Evolutionary conservation across 805 yeast species (phyloP).

Genomic region (Geotrichum ghanense): DNA sequence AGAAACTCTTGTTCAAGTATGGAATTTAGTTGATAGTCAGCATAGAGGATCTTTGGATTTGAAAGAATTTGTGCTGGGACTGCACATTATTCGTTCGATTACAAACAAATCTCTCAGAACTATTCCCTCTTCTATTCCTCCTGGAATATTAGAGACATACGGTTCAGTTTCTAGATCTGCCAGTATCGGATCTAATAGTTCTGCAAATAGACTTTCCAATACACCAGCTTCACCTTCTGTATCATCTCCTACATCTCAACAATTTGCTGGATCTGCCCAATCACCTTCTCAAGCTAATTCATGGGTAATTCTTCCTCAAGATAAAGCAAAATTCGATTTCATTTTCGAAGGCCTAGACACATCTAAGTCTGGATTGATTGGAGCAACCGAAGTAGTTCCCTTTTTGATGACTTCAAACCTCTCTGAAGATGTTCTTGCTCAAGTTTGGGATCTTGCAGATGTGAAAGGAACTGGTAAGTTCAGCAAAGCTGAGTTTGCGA

Average conservation of each 20-base stretch:
- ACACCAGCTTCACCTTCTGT: slow-evolving; percentile 11
- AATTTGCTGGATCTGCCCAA: background rate
- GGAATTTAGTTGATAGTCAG: slow-evolving; percentile 76
- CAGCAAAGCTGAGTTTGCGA: slow-evolving; percentile 71
- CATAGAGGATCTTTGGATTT: slow-evolving; percentile 61
- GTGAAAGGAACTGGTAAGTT: slow-evolving; percentile 77
- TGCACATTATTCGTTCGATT: slow-evolving; percentile 85
- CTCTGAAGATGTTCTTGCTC: slow-evolving; percentile 73
- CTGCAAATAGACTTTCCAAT: slow-evolving; percentile 13
- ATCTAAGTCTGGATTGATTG: slow-evolving; percentile 44
- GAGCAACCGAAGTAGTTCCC: slow-evolving; percentile 75
- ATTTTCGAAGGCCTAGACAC: slow-evolving; percentile 75
- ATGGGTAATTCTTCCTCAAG: slow-evolving; percentile 61
- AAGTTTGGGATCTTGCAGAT: slow-evolving; percentile 92
- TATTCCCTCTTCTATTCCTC: slow-evolving; percentile 41
- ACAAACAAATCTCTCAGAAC: slow-evolving; percentile 53
- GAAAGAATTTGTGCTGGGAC: slow-evolving; percentile 78
- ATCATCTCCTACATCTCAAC: background rate
- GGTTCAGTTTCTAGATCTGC: slow-evolving; percentile 3
- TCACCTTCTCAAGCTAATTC: too few relatives aligned
- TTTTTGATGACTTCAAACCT: slow-evolving; percentile 82
- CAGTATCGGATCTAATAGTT: slow-evolving; percentile 9
- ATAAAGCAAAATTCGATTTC: slow-evolving; percentile 65
- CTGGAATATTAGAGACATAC: slow-evolving; percentile 13
- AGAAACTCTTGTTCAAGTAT: slow-evolving; percentile 66